Conservation (phyloP, 2,329 filamentous ascomycete genomes). For the Phialophora verrucosa region DNA sequence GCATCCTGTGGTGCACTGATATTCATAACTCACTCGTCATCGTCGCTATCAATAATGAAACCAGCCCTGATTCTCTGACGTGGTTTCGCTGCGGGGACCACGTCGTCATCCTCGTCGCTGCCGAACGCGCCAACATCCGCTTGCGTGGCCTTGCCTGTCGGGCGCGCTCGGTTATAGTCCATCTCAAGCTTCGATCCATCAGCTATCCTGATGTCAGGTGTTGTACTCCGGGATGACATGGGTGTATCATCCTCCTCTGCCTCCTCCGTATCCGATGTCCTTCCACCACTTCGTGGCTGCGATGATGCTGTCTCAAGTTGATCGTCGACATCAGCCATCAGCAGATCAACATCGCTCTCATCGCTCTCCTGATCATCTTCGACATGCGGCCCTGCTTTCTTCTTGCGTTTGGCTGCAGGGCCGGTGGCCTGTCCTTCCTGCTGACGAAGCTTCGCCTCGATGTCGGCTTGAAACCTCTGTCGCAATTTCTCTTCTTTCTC, state of each 20-base stretch:
- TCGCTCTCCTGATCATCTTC: constrained; percentile 30
- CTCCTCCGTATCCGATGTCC: constrained; percentile 24
- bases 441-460: constrained; percentile 56
- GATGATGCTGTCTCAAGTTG: constrained; percentile 30
- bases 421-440: constrained; percentile 44
- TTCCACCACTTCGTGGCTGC: constrained; percentile 18
- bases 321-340: constrained; percentile 31
- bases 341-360: constrained; percentile 34
- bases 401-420: constrained; percentile 21
- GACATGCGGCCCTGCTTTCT: constrained; percentile 3
- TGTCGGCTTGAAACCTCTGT: constrained; percentile 51
- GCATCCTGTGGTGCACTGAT: neutral
- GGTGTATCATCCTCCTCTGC: constrained; percentile 43
- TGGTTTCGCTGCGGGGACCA: constrained; percentile 22
- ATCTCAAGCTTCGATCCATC: constrained; percentile 16
- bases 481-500: constrained; percentile 72
- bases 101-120: constrained; percentile 28
- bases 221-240: constrained; percentile 37
- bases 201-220: constrained; percentile 14
- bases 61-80: constrained; percentile 32
- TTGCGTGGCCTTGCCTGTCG: neutral
- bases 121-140: neutral
- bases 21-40: constrained; percentile 31
- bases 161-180: constrained; percentile 15
- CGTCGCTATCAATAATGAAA: constrained; percentile 39